Percentiles rank a stretch among this genome's conserved stretches.
phyloP scores from a whole-genome alignment of 23 red algal species.

The Gracilaria caudata region DNA sequence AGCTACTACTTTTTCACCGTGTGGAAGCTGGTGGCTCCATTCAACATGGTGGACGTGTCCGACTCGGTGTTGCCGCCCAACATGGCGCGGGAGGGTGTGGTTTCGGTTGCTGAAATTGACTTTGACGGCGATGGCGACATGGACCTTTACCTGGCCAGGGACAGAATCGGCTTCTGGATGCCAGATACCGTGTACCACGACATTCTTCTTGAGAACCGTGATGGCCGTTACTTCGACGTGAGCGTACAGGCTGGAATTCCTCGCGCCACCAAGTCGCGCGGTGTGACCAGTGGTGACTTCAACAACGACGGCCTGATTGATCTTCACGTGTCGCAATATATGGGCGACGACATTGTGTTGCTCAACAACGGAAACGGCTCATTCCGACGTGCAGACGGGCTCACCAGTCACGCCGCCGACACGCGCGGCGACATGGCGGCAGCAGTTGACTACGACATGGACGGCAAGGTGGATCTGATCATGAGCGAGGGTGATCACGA shows the following conservation, averaged over 20 bases:
- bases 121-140: slow-evolving; percentile 59
- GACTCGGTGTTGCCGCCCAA: neutral
- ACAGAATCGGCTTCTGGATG: neutral
- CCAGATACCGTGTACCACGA: neutral
- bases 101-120: slow-evolving; percentile 51
- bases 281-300: slow-evolving; percentile 70
- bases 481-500: slow-evolving; percentile 19
- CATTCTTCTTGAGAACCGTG: slow-evolving; percentile 49
- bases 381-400: slow-evolving; percentile 1
- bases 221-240: slow-evolving; percentile 39
- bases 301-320: no score
- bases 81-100: neutral
- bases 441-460: slow-evolving; percentile 58
- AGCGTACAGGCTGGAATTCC: slow-evolving; percentile 18
- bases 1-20: slow-evolving; percentile 3
- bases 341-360: slow-evolving; percentile 44
- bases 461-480: slow-evolving; percentile 50
- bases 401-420: neutral
- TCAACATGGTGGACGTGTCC: slow-evolving; percentile 28
- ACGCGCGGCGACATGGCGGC: slow-evolving; percentile 42
- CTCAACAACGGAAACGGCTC: slow-evolving; percentile 58
- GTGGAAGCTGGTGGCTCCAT: slow-evolving; percentile 3
- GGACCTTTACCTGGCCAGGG: slow-evolving; percentile 40
- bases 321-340: slow-evolving; percentile 36
- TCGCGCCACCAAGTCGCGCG: neutral